Percentiles rank a stretch among this genome's conserved stretches.
Evolutionary conservation across 768 basidiomycete species (phyloP).

Genomic region (Candolleomyces eurysporus): DNA sequence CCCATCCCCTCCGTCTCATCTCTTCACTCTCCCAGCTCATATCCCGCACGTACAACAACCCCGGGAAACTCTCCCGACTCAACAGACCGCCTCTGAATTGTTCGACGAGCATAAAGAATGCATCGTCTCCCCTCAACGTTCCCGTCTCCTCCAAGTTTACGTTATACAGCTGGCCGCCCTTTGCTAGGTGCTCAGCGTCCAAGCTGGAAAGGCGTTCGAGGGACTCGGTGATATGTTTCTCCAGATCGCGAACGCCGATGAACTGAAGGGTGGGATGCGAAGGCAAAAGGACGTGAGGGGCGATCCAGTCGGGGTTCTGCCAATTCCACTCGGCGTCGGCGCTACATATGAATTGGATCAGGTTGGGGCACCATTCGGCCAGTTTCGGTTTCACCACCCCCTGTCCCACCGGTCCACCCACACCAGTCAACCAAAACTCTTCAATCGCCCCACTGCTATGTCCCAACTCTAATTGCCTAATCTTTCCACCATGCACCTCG

Average conservation of each 20-base stretch:
- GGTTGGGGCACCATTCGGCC: slow-evolving; percentile 68
- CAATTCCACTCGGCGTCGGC: slow-evolving; percentile 84
- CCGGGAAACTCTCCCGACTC: background rate
- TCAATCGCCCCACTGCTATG: slow-evolving; percentile 67
- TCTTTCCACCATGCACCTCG: slow-evolving; percentile 57
- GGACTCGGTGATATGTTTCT: slow-evolving; percentile 41
- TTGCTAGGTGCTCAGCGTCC: slow-evolving; percentile 24
- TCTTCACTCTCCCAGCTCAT: slow-evolving; percentile 3
- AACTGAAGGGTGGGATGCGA: slow-evolving; percentile 59
- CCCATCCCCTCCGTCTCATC: background rate
- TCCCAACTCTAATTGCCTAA: slow-evolving; percentile 68
- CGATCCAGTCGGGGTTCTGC: slow-evolving; percentile 78
- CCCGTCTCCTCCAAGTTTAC: slow-evolving; percentile 5
- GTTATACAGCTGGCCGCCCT: slow-evolving; percentile 5
- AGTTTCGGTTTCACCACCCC: slow-evolving; percentile 28
- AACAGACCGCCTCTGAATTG: background rate
- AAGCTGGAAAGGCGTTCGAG: slow-evolving; percentile 33
- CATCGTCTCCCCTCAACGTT: background rate
- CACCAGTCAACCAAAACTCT: slow-evolving; percentile 57
- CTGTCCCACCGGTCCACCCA: background rate
- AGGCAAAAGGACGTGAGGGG: slow-evolving; percentile 70
- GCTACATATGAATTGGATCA: slow-evolving; percentile 67
- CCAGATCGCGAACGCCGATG: slow-evolving; percentile 72
- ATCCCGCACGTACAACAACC: background rate
- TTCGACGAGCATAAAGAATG: background rate